Percentiles rank a stretch among this genome's conserved stretches.
Evolutionary conservation across 495 filamentous ascomycete genomes (phyloP).

Genomic region (Parathielavia appendiculata): DNA sequence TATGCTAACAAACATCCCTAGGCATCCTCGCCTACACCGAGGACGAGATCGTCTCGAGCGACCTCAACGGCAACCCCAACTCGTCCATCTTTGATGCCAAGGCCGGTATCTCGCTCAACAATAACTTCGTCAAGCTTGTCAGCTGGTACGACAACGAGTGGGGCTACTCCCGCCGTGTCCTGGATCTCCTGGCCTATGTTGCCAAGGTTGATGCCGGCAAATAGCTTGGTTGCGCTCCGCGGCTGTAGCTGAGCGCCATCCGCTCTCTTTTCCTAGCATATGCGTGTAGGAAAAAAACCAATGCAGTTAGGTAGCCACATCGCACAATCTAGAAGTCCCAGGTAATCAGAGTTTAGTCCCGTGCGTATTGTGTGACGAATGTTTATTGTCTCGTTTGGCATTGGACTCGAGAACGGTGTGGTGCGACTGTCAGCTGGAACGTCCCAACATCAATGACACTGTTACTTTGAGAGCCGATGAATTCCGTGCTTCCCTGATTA

Average conservation of each 20-base stretch:
- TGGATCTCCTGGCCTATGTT: slow-evolving; percentile 92
- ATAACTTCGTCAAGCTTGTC: slow-evolving; percentile 97
- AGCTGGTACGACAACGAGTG: slow-evolving; percentile 88
- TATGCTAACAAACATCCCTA: slow-evolving; percentile 40
- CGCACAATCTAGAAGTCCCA: slow-evolving; percentile 3
- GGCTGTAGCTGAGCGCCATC: slow-evolving; percentile 16
- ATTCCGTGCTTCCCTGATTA: too few relatives aligned
- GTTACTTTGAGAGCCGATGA: too few relatives aligned
- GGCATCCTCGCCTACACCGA: slow-evolving; percentile 92
- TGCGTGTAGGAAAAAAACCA: too few relatives aligned
- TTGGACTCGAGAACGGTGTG: too few relatives aligned
- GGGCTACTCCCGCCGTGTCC: slow-evolving; percentile 97
- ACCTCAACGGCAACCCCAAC: slow-evolving; percentile 83
- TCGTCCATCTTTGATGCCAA: slow-evolving; percentile 99
- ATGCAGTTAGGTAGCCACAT: slow-evolving; percentile 4
- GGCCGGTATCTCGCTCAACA: slow-evolving; percentile 96
- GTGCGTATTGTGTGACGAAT: too few relatives aligned
- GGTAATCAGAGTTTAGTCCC: neutral
- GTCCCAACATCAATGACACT: too few relatives aligned
- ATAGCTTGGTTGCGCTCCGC: slow-evolving; percentile 25
- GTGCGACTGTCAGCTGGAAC: too few relatives aligned
- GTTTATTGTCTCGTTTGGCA: too few relatives aligned
- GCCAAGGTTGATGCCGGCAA: slow-evolving; percentile 70
- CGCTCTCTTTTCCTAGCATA: slow-evolving; percentile 9
- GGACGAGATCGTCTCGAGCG: slow-evolving; percentile 91